Base-by-base conservation (phyloP, 1,284 basidiomycete genomes). In the Cryptococcus sp. region DNA sequence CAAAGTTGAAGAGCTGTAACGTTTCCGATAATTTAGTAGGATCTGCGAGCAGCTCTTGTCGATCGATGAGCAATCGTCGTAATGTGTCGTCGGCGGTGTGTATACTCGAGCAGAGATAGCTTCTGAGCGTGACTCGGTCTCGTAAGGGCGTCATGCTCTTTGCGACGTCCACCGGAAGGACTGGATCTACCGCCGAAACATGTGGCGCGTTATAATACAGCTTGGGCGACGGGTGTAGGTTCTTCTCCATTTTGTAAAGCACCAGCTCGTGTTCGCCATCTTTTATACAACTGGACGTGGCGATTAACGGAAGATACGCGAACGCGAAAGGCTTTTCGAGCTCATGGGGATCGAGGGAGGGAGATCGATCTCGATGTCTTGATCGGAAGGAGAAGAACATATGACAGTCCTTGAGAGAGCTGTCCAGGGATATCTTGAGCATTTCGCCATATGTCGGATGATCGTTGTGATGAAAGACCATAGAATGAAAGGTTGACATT, bases 311-410 rank as follows among this genome's bases (percentile, higher is more conserved):
- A 39, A 96, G 82, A 67, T 88, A 97, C 2, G 86, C 90, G 64
- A 97, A 94, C 0, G 92, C 94, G 64, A 94, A 97, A 0, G 91
- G 87, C 37, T 81, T 80, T 45, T 93, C 91, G 2, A 76, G 61
- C 2, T 66, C 65, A 19, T 82, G 81, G 2, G 64, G 50, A 7
- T 43, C 41, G 4, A 55, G 52, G 24, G 68, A 65, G 40, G 65
- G 37, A 67, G 71, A 13, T 41, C 45, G 45, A 4, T 69, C 64
- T 81, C 81, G 54, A 81, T 82, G 55, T 19, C 92, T 86, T 61
- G 91, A 86, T 21, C 89, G 83, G 75, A 98, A 93, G 0, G 89
- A 90, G 76, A 98, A 90, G 79, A 93, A 97, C 13, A 98, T 76
- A 67, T 98, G 94, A 81, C 88, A 93, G 46, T 85, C 81, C 46